Percentiles rank a stretch among this genome's conserved stretches.
phyloP scores from a whole-genome alignment of 78 protist genomes.

The Dictyostelium firmibasis region DNA sequence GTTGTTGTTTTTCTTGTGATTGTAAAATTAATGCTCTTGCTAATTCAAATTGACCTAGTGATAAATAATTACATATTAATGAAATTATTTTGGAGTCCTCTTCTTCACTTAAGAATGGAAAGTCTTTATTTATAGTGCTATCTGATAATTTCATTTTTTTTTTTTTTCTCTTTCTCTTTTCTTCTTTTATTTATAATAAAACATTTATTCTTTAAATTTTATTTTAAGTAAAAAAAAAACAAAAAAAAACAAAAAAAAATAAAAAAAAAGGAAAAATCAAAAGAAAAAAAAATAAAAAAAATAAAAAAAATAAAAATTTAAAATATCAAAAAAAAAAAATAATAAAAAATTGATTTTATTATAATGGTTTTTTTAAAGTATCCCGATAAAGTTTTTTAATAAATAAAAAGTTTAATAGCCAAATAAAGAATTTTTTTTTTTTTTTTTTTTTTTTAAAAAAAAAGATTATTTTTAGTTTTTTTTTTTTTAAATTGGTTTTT shows the following conservation, averaged over 20 bases:
- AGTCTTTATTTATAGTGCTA: neutral
- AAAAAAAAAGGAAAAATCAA: neutral
- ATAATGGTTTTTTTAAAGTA: no score
- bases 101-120: slow-evolving; percentile 46
- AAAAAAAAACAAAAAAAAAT: neutral
- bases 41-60: slow-evolving; percentile 69
- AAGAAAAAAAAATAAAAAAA: neutral
- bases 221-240: no score
- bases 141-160: neutral
- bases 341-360: no score
- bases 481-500: neutral
- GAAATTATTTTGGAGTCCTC: slow-evolving; percentile 62
- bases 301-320: no score
- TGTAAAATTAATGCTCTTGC: slow-evolving; percentile 63
- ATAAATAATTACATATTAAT: slow-evolving; percentile 66
- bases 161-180: neutral
- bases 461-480: no score
- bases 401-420: no score
- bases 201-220: neutral
- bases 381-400: neutral
- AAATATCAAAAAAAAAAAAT: no score
- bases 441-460: no score
- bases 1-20: neutral
- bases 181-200: neutral
- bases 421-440: no score